A percentile compares a stretch with the other conserved stretches of the same genome.
These are phyloP conservation scores for Lentinula novae-zelandiae DNA, from an alignment of 1,284 basidiomycete genomes.

Conservation along the genomic window DNA sequence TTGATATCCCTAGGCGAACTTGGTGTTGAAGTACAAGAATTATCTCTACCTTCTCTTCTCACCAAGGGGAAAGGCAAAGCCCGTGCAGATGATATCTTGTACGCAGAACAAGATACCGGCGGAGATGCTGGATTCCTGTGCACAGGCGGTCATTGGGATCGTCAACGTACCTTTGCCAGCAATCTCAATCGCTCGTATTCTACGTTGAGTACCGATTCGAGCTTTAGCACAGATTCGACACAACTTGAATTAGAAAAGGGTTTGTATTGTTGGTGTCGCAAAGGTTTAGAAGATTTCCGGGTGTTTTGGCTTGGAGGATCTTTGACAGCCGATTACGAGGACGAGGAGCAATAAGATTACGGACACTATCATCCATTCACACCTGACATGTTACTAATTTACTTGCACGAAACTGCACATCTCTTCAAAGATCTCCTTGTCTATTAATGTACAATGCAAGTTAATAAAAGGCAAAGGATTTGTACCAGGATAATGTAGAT, in stretches of 20 bases:
- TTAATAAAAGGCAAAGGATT: neutral
- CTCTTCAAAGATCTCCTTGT: neutral
- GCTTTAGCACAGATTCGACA: conserved; percentile 44
- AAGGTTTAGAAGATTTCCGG: conserved; percentile 67
- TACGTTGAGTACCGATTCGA: conserved; percentile 38
- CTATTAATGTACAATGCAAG: conserved; percentile 1
- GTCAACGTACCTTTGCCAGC: conserved; percentile 36
- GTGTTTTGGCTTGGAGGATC: conserved; percentile 75
- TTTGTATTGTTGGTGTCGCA: conserved; percentile 70
- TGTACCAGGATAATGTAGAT: neutral
- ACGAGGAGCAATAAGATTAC: conserved; percentile 5
- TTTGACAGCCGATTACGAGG: conserved; percentile 28
- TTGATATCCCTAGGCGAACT: conserved; percentile 62
- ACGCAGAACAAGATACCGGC: conserved; percentile 58
- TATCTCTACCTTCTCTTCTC: conserved; percentile 36
- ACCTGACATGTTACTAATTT: neutral
- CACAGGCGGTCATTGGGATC: conserved; percentile 70
- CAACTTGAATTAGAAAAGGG: conserved; percentile 53
- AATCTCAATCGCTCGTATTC: conserved; percentile 37
- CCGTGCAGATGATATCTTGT: conserved; percentile 39
- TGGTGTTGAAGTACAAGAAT: conserved; percentile 69
- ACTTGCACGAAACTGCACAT: neutral
- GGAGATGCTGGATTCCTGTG: conserved; percentile 63
- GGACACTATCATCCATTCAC: neutral
- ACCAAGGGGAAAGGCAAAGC: conserved; percentile 48